Base-by-base conservation (phyloP, 73 alveolate species). In the Breviolum minutum region DNA sequence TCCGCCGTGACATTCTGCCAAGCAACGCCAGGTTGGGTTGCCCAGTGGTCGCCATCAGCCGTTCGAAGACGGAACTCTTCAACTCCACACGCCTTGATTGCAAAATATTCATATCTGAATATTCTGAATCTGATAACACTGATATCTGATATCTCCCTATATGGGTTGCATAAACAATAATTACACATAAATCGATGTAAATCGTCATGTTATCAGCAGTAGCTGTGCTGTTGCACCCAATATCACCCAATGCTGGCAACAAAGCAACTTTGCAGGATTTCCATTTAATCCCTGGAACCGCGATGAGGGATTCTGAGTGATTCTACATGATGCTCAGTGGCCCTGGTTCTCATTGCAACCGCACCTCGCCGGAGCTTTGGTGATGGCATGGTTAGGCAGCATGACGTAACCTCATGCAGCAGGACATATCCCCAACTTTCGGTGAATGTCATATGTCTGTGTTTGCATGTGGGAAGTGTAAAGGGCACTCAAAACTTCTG, bases 301-400 rank as follows among this genome's bases (percentile, higher is more conserved):
- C 54, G 54, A 40, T 3, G 3, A 40, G 54, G 54, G 54, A 40
- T 40, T 40, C 54, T 40, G 54, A 40, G 54, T 40, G 54, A 40
- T 40, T 3, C 54, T 40, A 40, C 54, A 40, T 40, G 54, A 40
- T 40, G 54, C 5, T 40, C 54, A 40, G 54, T 40, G 54, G 54
- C 54, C 54, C 54, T 40, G 54, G 54, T 40, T 0, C 54, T 40
- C 54, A 40, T 40, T 40, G 54, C 54, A 40, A 0, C 54, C 88
- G 16, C 66, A 71, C 98, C 98, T 92, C 20, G 73, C 64, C 0
- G 89, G 89, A 0, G 98, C 98, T 64, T 92, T 92, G 71, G 98
- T 92, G 98, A 92, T 92, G 40, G 98, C 98, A 27, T 92, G 98
- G 48, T 92, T 92, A 22, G 98, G 98, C 83, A 92, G 98, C 98